Conservation (phyloP, 768 basidiomycete species). For the Pleurotus tuber-regium region DNA sequence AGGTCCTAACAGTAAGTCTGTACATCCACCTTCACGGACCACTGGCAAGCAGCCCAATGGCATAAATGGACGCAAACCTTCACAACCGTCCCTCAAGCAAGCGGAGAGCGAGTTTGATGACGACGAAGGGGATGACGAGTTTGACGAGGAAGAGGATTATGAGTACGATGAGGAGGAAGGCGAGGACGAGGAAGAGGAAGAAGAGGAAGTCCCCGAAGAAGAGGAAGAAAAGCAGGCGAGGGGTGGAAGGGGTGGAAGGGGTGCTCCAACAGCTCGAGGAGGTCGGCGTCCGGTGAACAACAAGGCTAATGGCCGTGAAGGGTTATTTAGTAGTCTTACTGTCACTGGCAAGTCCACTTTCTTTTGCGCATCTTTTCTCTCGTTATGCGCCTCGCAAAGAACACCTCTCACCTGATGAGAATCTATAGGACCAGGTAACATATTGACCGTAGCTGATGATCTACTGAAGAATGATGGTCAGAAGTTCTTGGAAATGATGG, state of each 20-base stretch:
- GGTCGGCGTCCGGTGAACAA: too few relatives aligned
- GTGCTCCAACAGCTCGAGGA: too few relatives aligned
- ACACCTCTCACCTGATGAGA: slow-evolving; percentile 15
- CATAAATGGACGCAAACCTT: slow-evolving; percentile 1
- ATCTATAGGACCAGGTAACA: slow-evolving; percentile 77
- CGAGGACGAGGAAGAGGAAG: slow-evolving; percentile 38
- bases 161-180: slow-evolving; percentile 41
- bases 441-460: slow-evolving; percentile 98
- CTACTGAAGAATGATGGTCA: slow-evolving; percentile 97
- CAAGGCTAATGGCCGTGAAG: slow-evolving; percentile 54
- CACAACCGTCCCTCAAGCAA: slow-evolving; percentile 17
- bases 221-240: slow-evolving; percentile 32
- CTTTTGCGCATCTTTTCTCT: slow-evolving; percentile 14
- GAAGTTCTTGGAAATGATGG: slow-evolving; percentile 99
- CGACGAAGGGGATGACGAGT: slow-evolving; percentile 68
- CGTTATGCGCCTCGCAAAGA: neutral
- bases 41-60: slow-evolving; percentile 27
- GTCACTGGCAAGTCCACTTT: slow-evolving; percentile 60
- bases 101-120: slow-evolving; percentile 65
- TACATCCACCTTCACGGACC: slow-evolving; percentile 42
- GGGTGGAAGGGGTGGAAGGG: too few relatives aligned
- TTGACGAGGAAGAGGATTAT: slow-evolving; percentile 34
- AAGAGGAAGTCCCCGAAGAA: slow-evolving; percentile 49
- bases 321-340: slow-evolving; percentile 77
- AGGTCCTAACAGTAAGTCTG: slow-evolving; percentile 27